phyloP scores from a whole-genome alignment of 2,329 filamentous ascomycete genomes.

The Paecilomyces variotii region DNA sequence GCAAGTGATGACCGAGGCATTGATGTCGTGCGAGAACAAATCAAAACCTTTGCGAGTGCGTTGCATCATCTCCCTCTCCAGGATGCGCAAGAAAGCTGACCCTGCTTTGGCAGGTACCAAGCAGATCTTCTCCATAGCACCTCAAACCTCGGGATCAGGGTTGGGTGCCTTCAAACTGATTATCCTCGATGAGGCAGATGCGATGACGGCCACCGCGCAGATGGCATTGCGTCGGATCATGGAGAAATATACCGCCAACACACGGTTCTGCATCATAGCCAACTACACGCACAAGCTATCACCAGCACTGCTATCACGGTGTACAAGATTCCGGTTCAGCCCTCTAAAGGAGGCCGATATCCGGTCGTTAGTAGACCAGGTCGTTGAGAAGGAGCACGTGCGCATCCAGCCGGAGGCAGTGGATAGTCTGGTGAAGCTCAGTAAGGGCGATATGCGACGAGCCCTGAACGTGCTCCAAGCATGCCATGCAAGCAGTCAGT shows the following conservation, averaged over 20 bases:
- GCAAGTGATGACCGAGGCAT: slow-evolving; percentile 96
- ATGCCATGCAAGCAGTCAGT: slow-evolving; percentile 82
- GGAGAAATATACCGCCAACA: slow-evolving; percentile 99
- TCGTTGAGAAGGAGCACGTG: slow-evolving; percentile 78
- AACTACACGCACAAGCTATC: slow-evolving; percentile 99
- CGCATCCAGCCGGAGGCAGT: slow-evolving; percentile 74
- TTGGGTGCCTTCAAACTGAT: slow-evolving; percentile 88
- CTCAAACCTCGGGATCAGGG: slow-evolving; percentile 38
- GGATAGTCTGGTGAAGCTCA: slow-evolving; percentile 75
- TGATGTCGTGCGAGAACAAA: slow-evolving; percentile 95
- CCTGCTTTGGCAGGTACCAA: slow-evolving; percentile 53
- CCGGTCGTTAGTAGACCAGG: slow-evolving; percentile 73
- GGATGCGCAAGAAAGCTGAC: neutral
- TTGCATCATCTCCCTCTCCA: slow-evolving; percentile 4
- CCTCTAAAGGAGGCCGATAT: slow-evolving; percentile 88
- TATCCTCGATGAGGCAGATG: slow-evolving; percentile 96
- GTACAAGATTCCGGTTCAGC: slow-evolving; percentile 90
- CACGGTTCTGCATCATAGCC: slow-evolving; percentile 94
- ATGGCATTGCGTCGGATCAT: slow-evolving; percentile 96
- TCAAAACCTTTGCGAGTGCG: slow-evolving; percentile 90
- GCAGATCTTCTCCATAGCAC: slow-evolving; percentile 77
- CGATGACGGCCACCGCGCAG: slow-evolving; percentile 97
- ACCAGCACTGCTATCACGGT: slow-evolving; percentile 82
- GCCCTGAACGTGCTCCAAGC: slow-evolving; percentile 94
- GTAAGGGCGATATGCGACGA: slow-evolving; percentile 92